Conservation (phyloP, 73 alveolate species). For the Paramecium pentaurelia region DNA sequence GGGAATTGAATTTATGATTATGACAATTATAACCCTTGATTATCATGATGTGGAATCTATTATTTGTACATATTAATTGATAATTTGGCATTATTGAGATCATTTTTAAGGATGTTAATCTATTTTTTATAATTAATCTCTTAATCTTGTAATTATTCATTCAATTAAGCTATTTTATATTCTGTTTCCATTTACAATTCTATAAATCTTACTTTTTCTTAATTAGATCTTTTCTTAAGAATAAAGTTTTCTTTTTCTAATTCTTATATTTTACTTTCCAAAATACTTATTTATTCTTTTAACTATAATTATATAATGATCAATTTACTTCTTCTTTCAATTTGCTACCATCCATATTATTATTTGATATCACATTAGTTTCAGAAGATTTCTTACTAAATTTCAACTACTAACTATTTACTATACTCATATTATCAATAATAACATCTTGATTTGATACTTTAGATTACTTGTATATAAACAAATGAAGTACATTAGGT, state of each 20-base stretch:
- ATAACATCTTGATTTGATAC: not conserved
- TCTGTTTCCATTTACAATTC: not conserved
- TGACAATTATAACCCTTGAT: not conserved
- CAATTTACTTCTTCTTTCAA: not conserved
- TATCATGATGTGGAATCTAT: not conserved
- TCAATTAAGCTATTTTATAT: not conserved
- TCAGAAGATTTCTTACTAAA: constrained; percentile 48
- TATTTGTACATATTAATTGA: not conserved
- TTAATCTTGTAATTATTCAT: not conserved
- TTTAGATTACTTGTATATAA: not conserved
- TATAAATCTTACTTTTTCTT: not conserved
- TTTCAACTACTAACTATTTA: constrained; percentile 19
- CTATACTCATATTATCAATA: not conserved
- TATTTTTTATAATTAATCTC: not conserved
- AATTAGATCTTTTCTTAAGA: not conserved
- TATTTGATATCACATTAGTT: not conserved
- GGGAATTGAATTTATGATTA: not conserved
- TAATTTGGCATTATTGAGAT: not conserved
- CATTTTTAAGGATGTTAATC: not conserved
- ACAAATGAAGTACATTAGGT: not conserved
- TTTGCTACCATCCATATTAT: not conserved
- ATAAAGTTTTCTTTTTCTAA: not conserved
- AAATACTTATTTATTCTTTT: not conserved
- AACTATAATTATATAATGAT: not conserved
- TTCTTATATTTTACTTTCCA: not conserved